Evolutionary conservation across 2,329 filamentous ascomycete genomes (phyloP).

Genomic region (Rutstroemia sp.): DNA sequence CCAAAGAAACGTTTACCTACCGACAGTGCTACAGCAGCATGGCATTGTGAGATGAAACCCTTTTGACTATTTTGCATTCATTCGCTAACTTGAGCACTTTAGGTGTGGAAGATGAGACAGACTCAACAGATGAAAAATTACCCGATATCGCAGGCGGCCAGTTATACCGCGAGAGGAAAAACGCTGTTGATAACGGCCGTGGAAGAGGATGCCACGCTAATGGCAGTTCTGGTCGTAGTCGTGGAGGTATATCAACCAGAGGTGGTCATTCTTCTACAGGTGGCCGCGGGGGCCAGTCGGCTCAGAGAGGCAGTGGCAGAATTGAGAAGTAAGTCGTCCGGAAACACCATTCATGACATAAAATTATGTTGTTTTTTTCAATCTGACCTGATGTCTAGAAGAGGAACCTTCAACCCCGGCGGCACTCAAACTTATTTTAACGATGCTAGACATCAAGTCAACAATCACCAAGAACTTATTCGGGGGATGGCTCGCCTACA

Average conservation of each 20-base stretch:
- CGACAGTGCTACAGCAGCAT: constrained; percentile 9
- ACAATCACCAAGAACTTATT: neutral
- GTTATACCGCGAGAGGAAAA: constrained; percentile 21
- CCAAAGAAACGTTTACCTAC: neutral
- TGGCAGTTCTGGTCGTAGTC: neutral
- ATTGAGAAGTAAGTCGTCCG: neutral
- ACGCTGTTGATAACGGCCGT: neutral
- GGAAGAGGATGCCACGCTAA: constrained; percentile 8
- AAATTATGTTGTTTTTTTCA: too few species aligned
- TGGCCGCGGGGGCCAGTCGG: neutral
- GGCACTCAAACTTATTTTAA: neutral
- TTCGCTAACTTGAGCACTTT: constrained; percentile 4
- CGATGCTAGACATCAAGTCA: neutral
- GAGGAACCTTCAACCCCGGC: too few species aligned
- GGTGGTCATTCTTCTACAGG: neutral
- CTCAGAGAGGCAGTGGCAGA: neutral
- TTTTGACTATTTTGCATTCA: neutral
- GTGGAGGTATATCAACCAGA: constrained; percentile 1
- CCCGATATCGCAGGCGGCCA: constrained; percentile 25
- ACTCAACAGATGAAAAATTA: constrained; percentile 15
- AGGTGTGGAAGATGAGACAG: constrained; percentile 18
- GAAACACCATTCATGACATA: neutral
- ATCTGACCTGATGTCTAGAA: neutral
- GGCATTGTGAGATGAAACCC: constrained; percentile 19
- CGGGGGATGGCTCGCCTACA: constrained; percentile 5